These are phyloP conservation scores for Penicillium frequentans DNA, from an alignment of 2,329 filamentous ascomycete genomes.

Conservation along the genomic window DNA sequence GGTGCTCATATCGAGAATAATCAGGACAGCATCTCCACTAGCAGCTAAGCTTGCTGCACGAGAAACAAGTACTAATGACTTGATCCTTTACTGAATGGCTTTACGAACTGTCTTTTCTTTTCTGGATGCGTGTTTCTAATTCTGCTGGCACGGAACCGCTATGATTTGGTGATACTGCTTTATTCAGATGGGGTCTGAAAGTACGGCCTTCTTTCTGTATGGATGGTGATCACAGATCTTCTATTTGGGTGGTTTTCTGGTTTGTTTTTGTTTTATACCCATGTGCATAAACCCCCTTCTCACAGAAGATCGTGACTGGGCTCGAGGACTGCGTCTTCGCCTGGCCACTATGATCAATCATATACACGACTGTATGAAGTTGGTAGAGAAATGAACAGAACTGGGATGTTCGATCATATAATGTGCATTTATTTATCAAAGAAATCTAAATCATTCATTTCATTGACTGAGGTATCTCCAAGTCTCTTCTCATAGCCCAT, in stretches of 20 bases:
- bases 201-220: background rate
- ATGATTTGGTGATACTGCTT: background rate
- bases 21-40: conserved; percentile 14
- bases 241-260: background rate
- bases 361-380: conserved; percentile 8
- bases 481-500: background rate
- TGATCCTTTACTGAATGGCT: conserved; percentile 20
- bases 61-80: background rate
- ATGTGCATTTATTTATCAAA: too few relatives aligned
- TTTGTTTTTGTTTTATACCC: conserved; percentile 9
- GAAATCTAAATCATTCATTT: too few relatives aligned
- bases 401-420: background rate
- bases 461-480: background rate
- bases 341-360: background rate
- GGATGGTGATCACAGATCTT: background rate
- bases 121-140: background rate
- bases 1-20: conserved; percentile 20
- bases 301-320: background rate
- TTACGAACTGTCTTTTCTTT: background rate
- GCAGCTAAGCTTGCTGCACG: conserved; percentile 27
- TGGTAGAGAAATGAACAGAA: conserved; percentile 2
- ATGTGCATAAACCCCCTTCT: conserved; percentile 7
- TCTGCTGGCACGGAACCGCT: conserved; percentile 8
- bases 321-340: background rate
- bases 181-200: background rate